phyloP scores from a whole-genome alignment of 2,329 filamentous ascomycete genomes.

The Zopfia rhizophila region DNA sequence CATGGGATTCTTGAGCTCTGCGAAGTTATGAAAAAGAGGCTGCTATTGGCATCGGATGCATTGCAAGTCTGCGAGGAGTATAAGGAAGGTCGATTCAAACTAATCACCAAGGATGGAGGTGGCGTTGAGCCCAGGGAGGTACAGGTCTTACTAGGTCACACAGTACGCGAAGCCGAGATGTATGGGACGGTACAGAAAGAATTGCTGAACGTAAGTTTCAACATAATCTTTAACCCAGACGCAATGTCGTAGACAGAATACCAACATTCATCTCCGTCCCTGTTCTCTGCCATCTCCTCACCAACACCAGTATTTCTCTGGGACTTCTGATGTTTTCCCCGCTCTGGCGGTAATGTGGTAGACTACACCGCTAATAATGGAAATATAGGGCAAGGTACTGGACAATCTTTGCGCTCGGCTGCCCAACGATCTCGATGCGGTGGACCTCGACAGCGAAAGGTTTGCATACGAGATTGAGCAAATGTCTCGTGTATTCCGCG shows the following conservation, averaged over 20 bases:
- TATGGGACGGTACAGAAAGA: constrained; percentile 12
- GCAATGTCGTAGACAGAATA: background rate
- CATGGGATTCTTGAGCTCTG: constrained; percentile 9
- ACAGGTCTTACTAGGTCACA: constrained; percentile 10
- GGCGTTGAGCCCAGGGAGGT: constrained; percentile 9
- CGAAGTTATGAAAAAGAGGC: constrained; percentile 13
- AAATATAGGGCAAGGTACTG: constrained; percentile 13
- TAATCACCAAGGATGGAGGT: constrained; percentile 10
- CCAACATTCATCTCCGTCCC: too few species aligned
- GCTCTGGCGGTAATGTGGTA: too few species aligned
- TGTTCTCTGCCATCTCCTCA: too few species aligned
- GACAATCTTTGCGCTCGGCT: constrained; percentile 12
- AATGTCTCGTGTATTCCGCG: constrained; percentile 10
- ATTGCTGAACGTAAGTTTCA: constrained; percentile 15
- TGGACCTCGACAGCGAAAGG: constrained; percentile 14
- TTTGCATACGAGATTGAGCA: constrained; percentile 19
- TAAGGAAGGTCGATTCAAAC: constrained; percentile 19
- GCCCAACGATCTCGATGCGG: constrained; percentile 8
- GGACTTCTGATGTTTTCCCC: background rate
- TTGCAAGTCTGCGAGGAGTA: constrained; percentile 4
- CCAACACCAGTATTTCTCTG: too few species aligned
- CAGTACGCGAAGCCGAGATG: constrained; percentile 15
- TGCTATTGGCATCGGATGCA: background rate
- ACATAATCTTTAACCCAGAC: background rate
- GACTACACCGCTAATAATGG: constrained; percentile 6